These are phyloP conservation scores for Phytopythium cucurbitacearum DNA, from an alignment of 352 stramenopile species.

Conservation along the genomic window DNA sequence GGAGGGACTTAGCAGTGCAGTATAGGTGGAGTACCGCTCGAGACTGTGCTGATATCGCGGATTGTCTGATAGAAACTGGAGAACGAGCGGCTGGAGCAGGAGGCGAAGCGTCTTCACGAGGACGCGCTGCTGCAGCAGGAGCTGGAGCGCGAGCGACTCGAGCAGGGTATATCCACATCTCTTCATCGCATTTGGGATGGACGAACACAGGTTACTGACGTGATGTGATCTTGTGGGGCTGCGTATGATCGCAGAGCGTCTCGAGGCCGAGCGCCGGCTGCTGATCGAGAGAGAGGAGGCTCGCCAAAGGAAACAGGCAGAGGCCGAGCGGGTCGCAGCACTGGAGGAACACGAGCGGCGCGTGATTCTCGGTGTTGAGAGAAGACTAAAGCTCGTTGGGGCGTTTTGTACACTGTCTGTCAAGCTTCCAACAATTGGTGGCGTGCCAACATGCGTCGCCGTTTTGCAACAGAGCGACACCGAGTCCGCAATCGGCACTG, in stretches of 20 bases:
- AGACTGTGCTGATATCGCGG: neutral
- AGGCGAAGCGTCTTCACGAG: constrained; percentile 40
- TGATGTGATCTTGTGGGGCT: neutral
- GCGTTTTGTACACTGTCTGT: constrained; percentile 47
- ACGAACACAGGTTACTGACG: neutral
- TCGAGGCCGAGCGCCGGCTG: constrained; percentile 27
- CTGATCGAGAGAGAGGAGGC: constrained; percentile 28
- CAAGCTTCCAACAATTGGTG: constrained; percentile 4
- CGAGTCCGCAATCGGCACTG: constrained; percentile 5
- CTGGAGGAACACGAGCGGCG: constrained; percentile 36
- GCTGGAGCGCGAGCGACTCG: constrained; percentile 32
- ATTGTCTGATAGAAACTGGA: constrained; percentile 52
- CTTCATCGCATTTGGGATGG: neutral
- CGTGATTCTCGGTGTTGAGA: constrained; percentile 31
- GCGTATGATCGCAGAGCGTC: constrained; percentile 22
- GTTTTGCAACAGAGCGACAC: constrained; percentile 6
- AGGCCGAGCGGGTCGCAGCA: constrained; percentile 33
- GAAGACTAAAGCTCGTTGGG: constrained; percentile 37
- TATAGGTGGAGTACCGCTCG: too few relatives aligned
- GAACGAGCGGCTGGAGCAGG: constrained; percentile 59
- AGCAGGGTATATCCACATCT: constrained; percentile 25
- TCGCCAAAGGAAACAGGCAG: constrained; percentile 14
- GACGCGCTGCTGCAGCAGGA: constrained; percentile 36
- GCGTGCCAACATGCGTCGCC: constrained; percentile 10
- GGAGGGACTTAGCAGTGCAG: neutral